A percentile compares a stretch with the other conserved stretches of the same genome.
Conservation (phyloP, 495 filamentous ascomycete species). For the Hyaloscypha finlandica region DNA sequence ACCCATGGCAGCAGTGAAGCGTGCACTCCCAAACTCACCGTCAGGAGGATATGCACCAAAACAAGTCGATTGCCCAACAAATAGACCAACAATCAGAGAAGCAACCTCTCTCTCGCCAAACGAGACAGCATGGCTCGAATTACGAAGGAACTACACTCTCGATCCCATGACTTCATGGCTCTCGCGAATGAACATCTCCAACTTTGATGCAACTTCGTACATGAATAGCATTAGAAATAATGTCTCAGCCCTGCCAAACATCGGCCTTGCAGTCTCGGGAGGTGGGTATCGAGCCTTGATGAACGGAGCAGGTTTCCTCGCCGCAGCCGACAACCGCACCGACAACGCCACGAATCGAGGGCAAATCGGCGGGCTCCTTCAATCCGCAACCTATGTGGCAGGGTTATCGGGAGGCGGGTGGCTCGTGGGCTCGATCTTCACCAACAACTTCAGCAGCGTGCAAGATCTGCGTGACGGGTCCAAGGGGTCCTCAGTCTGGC, state of each 20-base stretch:
- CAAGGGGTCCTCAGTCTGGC: conserved; percentile 63
- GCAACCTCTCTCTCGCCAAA: conserved; percentile 62
- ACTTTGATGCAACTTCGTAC: conserved; percentile 74
- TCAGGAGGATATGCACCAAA: conserved; percentile 56
- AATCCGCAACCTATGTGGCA: conserved; percentile 80
- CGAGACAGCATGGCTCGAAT: conserved; percentile 69
- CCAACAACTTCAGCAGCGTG: conserved; percentile 88
- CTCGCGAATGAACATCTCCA: conserved; percentile 66
- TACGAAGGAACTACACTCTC: conserved; percentile 43
- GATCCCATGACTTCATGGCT: conserved; percentile 54
- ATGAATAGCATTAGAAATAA: conserved; percentile 57
- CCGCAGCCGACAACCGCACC: conserved; percentile 82
- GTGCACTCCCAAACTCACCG: conserved; percentile 52
- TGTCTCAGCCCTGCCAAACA: conserved; percentile 60
- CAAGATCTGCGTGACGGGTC: conserved; percentile 58
- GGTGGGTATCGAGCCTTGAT: conserved; percentile 86
- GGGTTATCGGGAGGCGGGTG: conserved; percentile 88
- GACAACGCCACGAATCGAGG: conserved; percentile 63
- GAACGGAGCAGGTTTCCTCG: conserved; percentile 85
- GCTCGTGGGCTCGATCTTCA: conserved; percentile 81
- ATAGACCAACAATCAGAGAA: conserved; percentile 48
- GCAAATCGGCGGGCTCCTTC: conserved; percentile 81
- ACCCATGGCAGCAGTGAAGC: conserved; percentile 15
- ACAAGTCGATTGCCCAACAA: conserved; percentile 50
- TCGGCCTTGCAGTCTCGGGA: conserved; percentile 65